These are phyloP conservation scores for Trichoderma gamsii DNA, from an alignment of 495 filamentous ascomycete species.

Conservation along the genomic window DNA sequence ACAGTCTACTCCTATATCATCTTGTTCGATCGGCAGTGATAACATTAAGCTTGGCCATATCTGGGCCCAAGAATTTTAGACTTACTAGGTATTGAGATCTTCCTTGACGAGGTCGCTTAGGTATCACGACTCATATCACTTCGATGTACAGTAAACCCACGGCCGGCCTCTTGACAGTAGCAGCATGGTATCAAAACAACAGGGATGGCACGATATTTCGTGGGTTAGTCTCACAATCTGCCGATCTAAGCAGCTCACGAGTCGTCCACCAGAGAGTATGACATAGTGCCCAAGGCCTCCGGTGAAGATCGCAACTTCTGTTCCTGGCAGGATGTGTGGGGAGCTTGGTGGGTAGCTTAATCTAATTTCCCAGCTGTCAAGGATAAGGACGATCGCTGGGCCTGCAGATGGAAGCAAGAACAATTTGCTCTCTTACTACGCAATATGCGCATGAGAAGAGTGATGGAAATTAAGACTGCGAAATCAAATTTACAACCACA, in stretches of 20 bases:
- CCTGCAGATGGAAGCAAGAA: too few relatives aligned
- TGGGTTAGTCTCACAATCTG: neutral
- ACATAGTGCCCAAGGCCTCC: neutral
- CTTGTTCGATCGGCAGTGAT: neutral
- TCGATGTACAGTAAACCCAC: neutral
- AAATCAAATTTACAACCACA: too few relatives aligned
- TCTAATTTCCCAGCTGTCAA: neutral
- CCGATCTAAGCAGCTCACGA: neutral
- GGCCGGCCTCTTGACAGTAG: neutral
- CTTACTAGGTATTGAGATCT: neutral
- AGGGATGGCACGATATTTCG: neutral
- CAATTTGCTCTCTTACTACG: too few relatives aligned
- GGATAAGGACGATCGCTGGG: neutral
- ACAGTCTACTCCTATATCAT: neutral
- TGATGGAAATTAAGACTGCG: too few relatives aligned
- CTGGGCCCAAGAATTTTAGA: neutral
- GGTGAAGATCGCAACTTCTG: slow-evolving; percentile 2
- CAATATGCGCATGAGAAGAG: too few relatives aligned
- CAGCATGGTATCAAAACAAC: neutral
- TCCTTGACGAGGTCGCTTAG: slow-evolving; percentile 8
- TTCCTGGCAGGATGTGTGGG: neutral
- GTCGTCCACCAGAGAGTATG: neutral
- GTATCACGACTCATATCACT: neutral
- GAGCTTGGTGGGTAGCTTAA: neutral
- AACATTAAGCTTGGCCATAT: neutral